Percentiles rank a stretch among this genome's conserved stretches.
phyloP scores from a whole-genome alignment of 306 rosid species.

The Crataegus laevigata region DNA sequence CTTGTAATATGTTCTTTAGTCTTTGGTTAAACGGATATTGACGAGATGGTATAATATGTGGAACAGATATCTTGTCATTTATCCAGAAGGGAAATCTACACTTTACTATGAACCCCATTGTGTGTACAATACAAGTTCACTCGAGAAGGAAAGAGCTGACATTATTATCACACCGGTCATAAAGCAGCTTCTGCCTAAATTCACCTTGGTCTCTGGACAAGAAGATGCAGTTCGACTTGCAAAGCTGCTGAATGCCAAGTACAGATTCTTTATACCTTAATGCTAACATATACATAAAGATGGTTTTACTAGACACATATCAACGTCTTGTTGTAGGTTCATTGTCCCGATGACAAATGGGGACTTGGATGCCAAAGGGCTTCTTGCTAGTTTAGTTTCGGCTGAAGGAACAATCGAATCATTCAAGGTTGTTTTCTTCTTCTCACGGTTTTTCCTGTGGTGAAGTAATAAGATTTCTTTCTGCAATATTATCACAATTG shows the following conservation, averaged over 20 bases:
- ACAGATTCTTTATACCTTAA: background rate
- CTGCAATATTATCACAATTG: background rate
- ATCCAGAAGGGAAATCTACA: constrained; percentile 54
- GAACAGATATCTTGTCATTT: constrained; percentile 59
- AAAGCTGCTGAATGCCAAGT: constrained; percentile 78
- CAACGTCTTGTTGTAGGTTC: constrained; percentile 35
- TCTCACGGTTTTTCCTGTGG: too few relatives aligned
- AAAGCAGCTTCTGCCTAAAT: constrained; percentile 76
- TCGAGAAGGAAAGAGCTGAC: constrained; percentile 73
- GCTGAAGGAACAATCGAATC: constrained; percentile 75
- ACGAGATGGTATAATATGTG: constrained; percentile 9
- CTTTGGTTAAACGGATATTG: background rate
- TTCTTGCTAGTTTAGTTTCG: constrained; percentile 56
- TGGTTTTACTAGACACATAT: background rate
- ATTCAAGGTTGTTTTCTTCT: constrained; percentile 57
- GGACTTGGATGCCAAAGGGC: constrained; percentile 77
- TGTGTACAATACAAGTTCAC: constrained; percentile 46
- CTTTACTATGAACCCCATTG: constrained; percentile 96
- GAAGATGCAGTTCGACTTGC: constrained; percentile 92
- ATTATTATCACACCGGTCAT: constrained; percentile 85
- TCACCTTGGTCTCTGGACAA: constrained; percentile 88
- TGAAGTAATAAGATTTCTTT: too few relatives aligned
- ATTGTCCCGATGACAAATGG: constrained; percentile 87
- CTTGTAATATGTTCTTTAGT: background rate
- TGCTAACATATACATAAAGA: background rate